Conservation (phyloP, 768 basidiomycete genomes). For the Boletellus sp. region DNA sequence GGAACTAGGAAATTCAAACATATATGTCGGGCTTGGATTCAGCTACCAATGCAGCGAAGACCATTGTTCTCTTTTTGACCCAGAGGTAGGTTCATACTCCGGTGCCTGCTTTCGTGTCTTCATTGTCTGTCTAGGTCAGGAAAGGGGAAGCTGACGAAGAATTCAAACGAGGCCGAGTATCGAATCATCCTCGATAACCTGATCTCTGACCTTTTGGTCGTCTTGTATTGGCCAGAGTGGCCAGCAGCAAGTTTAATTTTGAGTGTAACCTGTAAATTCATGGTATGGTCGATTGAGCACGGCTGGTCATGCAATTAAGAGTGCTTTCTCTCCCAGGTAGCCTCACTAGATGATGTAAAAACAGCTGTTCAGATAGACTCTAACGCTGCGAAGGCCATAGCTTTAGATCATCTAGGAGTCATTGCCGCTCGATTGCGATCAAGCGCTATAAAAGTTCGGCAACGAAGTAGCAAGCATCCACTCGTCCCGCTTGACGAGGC, state of each 20-base stretch:
- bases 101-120: not conserved
- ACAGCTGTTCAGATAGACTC: conserved; percentile 59
- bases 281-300: conserved; percentile 50
- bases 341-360: conserved; percentile 80
- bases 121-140: conserved; percentile 53
- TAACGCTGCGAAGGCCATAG: conserved; percentile 84
- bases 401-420: conserved; percentile 90
- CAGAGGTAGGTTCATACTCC: conserved; percentile 43
- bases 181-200: conserved; percentile 89
- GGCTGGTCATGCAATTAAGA: not conserved
- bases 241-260: conserved; percentile 85
- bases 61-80: conserved; percentile 75
- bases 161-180: conserved; percentile 92
- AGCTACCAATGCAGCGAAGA: conserved; percentile 79
- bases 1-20: conserved; percentile 59
- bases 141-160: conserved; percentile 84
- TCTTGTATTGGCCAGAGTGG: conserved; percentile 96
- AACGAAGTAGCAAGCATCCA: conserved; percentile 32
- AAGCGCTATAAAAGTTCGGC: conserved; percentile 41
- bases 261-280: conserved; percentile 74
- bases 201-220: conserved; percentile 80
- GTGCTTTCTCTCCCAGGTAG: conserved; percentile 46
- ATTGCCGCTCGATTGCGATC: conserved; percentile 80
- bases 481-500: conserved; percentile 75
- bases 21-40: conserved; percentile 75